Base-by-base conservation (phyloP, 768 basidiomycete genomes). In the Glaciozyma martinii region DNA sequence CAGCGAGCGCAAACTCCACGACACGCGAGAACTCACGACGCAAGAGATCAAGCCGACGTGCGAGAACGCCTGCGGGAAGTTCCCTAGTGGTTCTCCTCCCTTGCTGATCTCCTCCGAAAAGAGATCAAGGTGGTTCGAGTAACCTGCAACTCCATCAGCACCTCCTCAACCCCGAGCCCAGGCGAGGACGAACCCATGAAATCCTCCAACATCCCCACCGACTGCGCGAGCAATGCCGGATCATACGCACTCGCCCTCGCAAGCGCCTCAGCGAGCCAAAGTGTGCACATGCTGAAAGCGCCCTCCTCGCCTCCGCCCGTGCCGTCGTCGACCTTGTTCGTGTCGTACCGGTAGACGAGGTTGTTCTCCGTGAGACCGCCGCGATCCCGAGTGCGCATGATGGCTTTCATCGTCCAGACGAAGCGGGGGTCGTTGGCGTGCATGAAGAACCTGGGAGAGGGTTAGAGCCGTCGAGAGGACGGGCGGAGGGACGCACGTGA, bases 281-380 rank as follows among this genome's bases (percentile, higher is more conserved):
- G 71, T 0, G 77, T 76, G 56, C 88, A 91, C 55, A 98, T 79
- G 66, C 73, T 71, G 73, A 67, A 76, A 61, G 54, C 74, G 71
- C 65, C 60, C 29, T 61, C 44, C 56, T 71, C 67, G n/a, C 71
- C 66, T 25, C 68, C 68, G 2, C 94, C 93, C 18, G 97, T 90
- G 10, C 94, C 94, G 71, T 97, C 94, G 63, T 88, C 86, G 0
- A 89, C 85, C 75, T 88, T 88, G 30, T 76, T 78, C 18, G 88
- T 86, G 74, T 98, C 90, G 76, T 97, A 97, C 12, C 93, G 85
- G 74, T 88, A 94, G 9, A 90, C 88, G 15, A 90, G 81, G 71
- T 85, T 86, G 88, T 90, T 61, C 43, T 59, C 54, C 57, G 63
- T 90, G 74, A 95, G 79, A 33, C 93, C 93, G 0, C 92, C 93